Conservation (phyloP, 768 basidiomycete genomes). For the Lentinula aciculospora region DNA sequence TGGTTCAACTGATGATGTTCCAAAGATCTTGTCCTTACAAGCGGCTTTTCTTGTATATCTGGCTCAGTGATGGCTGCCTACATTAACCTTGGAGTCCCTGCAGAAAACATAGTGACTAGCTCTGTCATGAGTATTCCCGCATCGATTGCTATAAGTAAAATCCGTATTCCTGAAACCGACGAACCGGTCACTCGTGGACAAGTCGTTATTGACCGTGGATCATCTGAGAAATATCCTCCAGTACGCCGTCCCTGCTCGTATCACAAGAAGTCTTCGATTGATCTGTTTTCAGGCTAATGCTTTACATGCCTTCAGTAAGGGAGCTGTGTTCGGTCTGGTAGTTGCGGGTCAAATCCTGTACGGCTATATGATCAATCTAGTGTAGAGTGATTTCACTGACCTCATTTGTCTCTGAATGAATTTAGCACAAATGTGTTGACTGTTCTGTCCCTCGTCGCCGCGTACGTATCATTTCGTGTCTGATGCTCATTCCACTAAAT, state of each 20-base stretch:
- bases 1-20: background rate
- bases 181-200: constrained; percentile 83
- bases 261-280: background rate
- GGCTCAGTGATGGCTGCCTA: constrained; percentile 87
- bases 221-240: constrained; percentile 41
- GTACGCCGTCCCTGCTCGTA: constrained; percentile 22
- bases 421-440: constrained; percentile 77
- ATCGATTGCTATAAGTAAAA: constrained; percentile 87
- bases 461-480: constrained; percentile 21
- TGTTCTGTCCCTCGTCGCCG: constrained; percentile 74
- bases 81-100: constrained; percentile 69
- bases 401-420: constrained; percentile 8
- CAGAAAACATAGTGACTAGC: constrained; percentile 78
- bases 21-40: constrained; percentile 55
- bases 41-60: constrained; percentile 90
- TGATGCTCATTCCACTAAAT: background rate
- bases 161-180: constrained; percentile 79
- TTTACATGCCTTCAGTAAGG: constrained; percentile 84
- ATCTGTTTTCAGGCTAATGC: constrained; percentile 51
- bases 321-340: constrained; percentile 78
- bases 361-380: background rate
- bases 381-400: background rate
- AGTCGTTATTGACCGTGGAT: constrained; percentile 69
- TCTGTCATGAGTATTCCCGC: constrained; percentile 96
- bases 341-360: constrained; percentile 27